Conservation (phyloP, 208 protist species). For the Wallacemonas sp. region DNA sequence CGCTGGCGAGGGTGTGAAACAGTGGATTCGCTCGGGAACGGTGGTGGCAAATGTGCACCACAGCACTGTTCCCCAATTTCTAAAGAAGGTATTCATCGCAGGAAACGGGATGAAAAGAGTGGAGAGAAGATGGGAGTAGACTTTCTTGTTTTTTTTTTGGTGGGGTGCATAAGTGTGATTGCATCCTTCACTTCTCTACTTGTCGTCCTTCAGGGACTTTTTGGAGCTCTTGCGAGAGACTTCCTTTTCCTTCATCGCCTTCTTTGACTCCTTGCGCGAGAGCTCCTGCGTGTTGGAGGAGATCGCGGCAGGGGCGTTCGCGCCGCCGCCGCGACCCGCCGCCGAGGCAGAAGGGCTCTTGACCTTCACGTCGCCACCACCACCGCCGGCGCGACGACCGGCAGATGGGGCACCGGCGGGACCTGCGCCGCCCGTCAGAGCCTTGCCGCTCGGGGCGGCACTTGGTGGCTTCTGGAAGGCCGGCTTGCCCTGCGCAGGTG, state of each 20-base stretch:
- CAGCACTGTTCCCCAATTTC: no score
- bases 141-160: no score
- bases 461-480: slow-evolving; percentile 6
- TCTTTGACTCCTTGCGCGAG: slow-evolving; percentile 10
- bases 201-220: slow-evolving; percentile 9
- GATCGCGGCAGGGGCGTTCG: slow-evolving; percentile 2
- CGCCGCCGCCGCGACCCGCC: no score
- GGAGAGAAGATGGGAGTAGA: no score
- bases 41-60: no score
- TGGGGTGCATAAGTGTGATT: no score
- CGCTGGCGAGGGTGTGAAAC: no score
- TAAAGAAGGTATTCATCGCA: no score
- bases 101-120: no score
- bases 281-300: slow-evolving; percentile 6
- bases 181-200: background rate
- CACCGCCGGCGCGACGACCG: slow-evolving; percentile 11
- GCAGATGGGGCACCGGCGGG: slow-evolving; percentile 1
- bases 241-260: slow-evolving; percentile 7
- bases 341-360: slow-evolving; percentile 9
- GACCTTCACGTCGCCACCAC: slow-evolving; percentile 1
- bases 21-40: no score
- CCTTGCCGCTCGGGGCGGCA: slow-evolving; percentile 11
- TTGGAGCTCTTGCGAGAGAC: slow-evolving; percentile 13
- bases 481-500: slow-evolving; percentile 2
- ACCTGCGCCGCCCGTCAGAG: slow-evolving; percentile 17